Evolutionary conservation across 371 early-diverging fungal genomes (phyloP).

Genomic region (Lichtheimia ornata): DNA sequence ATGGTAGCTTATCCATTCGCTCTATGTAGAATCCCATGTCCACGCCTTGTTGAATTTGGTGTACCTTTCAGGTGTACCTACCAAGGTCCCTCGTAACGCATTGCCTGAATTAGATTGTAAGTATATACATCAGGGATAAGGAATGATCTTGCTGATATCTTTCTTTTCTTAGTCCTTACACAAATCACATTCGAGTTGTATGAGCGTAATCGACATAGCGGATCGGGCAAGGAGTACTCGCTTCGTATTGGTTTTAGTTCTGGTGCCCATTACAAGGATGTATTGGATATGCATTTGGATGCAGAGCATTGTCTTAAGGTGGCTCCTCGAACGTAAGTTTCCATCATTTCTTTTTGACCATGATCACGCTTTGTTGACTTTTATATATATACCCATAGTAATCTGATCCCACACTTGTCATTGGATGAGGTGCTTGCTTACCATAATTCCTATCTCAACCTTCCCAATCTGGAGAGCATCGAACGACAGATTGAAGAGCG

Average conservation of each 20-base stretch:
- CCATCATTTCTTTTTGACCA: neutral
- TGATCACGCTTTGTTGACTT: neutral
- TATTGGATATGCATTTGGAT: slow-evolving; percentile 89
- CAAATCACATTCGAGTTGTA: slow-evolving; percentile 97
- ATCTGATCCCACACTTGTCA: slow-evolving; percentile 45
- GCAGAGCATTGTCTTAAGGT: slow-evolving; percentile 87
- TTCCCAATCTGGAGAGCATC: slow-evolving; percentile 45
- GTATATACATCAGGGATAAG: slow-evolving; percentile 8
- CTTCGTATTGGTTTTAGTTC: slow-evolving; percentile 90
- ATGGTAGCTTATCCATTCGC: neutral
- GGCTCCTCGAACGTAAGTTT: slow-evolving; percentile 60
- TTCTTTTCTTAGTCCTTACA: slow-evolving; percentile 66
- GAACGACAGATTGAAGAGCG: slow-evolving; percentile 51
- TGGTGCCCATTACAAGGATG: slow-evolving; percentile 88
- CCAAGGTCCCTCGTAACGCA: slow-evolving; percentile 62
- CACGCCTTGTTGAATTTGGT: slow-evolving; percentile 91
- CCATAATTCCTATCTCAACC: slow-evolving; percentile 44
- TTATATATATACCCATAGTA: slow-evolving; percentile 21
- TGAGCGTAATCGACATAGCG: slow-evolving; percentile 74
- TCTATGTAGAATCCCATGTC: slow-evolving; percentile 78
- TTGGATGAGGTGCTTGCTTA: slow-evolving; percentile 47
- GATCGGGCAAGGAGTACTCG: slow-evolving; percentile 74
- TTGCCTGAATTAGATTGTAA: slow-evolving; percentile 93
- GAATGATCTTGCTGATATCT: slow-evolving; percentile 5
- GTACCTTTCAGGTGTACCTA: slow-evolving; percentile 82